Evolutionary conservation across 345 rosid species (phyloP), one percentile per base, ranked within the genome.

Genomic region (Citrus inodora): DNA sequence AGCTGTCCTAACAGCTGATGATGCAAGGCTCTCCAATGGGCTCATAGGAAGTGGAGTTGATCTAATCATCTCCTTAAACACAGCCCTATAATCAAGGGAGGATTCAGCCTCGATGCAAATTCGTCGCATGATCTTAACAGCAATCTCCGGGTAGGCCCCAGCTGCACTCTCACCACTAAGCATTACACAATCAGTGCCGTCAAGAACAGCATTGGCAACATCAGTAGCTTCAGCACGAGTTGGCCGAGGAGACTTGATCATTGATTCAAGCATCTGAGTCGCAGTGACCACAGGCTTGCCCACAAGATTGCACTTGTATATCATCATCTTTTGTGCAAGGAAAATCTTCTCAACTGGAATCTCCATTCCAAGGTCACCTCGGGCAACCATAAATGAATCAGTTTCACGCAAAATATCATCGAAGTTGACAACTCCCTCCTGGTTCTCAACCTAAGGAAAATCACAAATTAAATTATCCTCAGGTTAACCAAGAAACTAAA

Each of bases 321-420:
- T 94, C 98, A 94, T 94, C 98, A 94, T 86, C 86, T 94, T 94
- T 51, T 94, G 97, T 27, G 97, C 98, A 77, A 92, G 84, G 88
- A 92, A 94, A 66, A 94, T 94, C 90, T 94, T 94, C 91, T 94
- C 97, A 28, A 94, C 90, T 1, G 97, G 98, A 84, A 94, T 94
- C 83, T 94, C 98, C 98, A 92, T 91, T 68, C 98, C 95, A 8
- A 94, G 92, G 85, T 94, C 98, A 79, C 98, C 97, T 85, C 95
- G 95, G 48, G 97, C 98, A 89, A 94, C 98, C 97, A 94, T 94
- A 88, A 88, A 94, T 0, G 98, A 87, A 77, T 94, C 97, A 9
- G 98, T 94, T 85, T 94, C 98, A 55, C 94, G 94, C 85, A 94
- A 76, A 73, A 94, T 94, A 76, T 94, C 98, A 78, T 94, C 98